Conservation (phyloP, 768 basidiomycete genomes). For the Coprinopsis marcescibilis region DNA sequence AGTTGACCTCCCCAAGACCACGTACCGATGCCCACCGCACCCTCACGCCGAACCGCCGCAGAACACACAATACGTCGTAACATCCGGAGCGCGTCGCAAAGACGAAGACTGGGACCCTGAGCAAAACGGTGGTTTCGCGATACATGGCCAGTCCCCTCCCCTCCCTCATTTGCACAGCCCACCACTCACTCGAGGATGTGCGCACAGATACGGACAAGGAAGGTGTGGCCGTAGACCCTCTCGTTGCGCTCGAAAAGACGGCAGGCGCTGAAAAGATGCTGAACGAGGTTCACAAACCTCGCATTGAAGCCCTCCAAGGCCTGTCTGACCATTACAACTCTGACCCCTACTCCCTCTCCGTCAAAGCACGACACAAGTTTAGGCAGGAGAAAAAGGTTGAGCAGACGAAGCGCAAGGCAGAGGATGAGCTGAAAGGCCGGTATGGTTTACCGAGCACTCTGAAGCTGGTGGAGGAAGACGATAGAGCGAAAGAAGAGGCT, state of each 20-base stretch:
- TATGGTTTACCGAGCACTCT: conserved; percentile 76
- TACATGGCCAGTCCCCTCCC: conserved; percentile 55
- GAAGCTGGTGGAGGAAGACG: conserved; percentile 59
- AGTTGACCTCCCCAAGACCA: not conserved
- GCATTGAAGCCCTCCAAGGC: conserved; percentile 73
- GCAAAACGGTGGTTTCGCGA: conserved; percentile 89
- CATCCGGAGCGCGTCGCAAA: conserved; percentile 89
- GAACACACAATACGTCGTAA: conserved; percentile 95
- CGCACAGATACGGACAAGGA: conserved; percentile 56
- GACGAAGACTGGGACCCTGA: conserved; percentile 96
- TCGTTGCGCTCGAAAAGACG: conserved; percentile 86
- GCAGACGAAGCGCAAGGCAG: conserved; percentile 57
- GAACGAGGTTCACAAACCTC: conserved; percentile 70
- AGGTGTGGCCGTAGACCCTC: conserved; percentile 67
- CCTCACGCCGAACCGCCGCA: conserved; percentile 22
- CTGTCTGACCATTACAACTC: conserved; percentile 73
- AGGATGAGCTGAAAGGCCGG: conserved; percentile 64
- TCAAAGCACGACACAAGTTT: conserved; percentile 72
- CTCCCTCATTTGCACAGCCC: not conserved
- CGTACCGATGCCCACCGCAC: not conserved
- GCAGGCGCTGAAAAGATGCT: conserved; percentile 68
- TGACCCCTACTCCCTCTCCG: conserved; percentile 83
- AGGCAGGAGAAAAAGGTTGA: conserved; percentile 83
- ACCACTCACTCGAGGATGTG: not conserved
- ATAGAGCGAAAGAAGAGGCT: conserved; percentile 53